Evolutionary conservation across 768 basidiomycete genomes (phyloP).

Genomic region (Termitomyces sp.): DNA sequence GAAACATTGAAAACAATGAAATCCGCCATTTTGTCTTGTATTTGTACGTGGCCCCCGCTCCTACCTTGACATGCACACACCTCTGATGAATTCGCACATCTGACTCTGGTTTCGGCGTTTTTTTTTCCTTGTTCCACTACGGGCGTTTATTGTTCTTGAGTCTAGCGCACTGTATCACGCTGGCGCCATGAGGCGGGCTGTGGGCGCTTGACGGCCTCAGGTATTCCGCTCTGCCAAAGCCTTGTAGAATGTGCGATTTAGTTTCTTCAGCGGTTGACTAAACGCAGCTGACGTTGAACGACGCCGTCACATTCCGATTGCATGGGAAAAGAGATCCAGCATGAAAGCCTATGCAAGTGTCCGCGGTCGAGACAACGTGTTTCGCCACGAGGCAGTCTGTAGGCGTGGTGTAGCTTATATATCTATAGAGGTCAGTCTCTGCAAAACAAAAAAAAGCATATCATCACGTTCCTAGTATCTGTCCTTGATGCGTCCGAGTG

Average conservation of each 20-base stretch:
- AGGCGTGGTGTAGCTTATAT: slow-evolving; percentile 1
- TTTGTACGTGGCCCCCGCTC: neutral
- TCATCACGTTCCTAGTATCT: neutral
- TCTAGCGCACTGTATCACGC: neutral
- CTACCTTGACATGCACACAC: no score
- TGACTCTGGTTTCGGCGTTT: neutral
- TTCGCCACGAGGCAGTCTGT: neutral
- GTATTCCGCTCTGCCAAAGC: neutral
- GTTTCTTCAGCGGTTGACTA: neutral
- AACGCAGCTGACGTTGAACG: no score
- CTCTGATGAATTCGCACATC: neutral
- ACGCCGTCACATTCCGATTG: neutral
- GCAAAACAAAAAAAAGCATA: neutral
- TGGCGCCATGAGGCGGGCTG: neutral
- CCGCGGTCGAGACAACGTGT: neutral
- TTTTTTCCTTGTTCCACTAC: neutral
- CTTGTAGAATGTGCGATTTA: no score
- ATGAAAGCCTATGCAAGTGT: neutral
- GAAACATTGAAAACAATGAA: neutral
- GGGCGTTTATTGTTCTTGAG: neutral
- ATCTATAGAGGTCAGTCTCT: neutral
- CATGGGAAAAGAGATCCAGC: no score
- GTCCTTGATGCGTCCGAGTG: neutral
- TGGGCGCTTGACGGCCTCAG: neutral
- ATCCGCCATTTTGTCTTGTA: neutral